Evolutionary conservation across 1,284 basidiomycete genomes (phyloP).

Genomic region (Puccinia triticina): DNA sequence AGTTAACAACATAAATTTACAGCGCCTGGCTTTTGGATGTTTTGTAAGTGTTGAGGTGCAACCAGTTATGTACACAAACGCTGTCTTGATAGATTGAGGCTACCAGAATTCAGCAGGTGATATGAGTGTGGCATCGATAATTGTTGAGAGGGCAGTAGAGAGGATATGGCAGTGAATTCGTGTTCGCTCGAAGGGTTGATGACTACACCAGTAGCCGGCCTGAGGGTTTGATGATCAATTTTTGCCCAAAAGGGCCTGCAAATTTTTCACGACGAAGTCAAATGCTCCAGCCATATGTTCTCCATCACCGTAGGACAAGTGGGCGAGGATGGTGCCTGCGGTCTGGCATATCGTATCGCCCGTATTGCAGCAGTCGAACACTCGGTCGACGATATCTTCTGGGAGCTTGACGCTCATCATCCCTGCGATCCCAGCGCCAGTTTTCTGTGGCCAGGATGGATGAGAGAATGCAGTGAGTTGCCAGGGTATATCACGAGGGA

Average conservation of each 20-base stretch:
- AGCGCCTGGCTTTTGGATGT: too few relatives aligned
- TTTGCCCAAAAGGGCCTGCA: conserved; percentile 3
- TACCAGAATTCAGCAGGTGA: too few relatives aligned
- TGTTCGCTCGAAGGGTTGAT: too few relatives aligned
- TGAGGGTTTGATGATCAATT: background rate
- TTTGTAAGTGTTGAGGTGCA: too few relatives aligned
- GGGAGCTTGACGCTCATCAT: conserved; percentile 11
- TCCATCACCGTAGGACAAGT: conserved; percentile 24
- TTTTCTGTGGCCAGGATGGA: background rate
- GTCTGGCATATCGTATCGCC: conserved; percentile 44
- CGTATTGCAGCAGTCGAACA: conserved; percentile 23
- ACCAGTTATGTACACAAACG: too few relatives aligned
- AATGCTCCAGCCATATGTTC: background rate
- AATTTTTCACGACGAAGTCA: conserved; percentile 9
- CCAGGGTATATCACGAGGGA: background rate
- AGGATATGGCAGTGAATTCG: too few relatives aligned
- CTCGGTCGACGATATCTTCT: background rate
- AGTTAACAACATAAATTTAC: too few relatives aligned
- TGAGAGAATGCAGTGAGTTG: background rate
- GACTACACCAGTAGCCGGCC: too few relatives aligned
- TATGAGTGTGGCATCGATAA: too few relatives aligned
- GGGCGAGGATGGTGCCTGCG: background rate
- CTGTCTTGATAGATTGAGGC: too few relatives aligned
- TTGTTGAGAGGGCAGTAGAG: too few relatives aligned
- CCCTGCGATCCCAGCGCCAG: conserved; percentile 14